Percentiles rank a stretch among this genome's conserved stretches.
Evolutionary conservation across 495 filamentous ascomycete species (phyloP).

Genomic region (Geoglossum glabrum): DNA sequence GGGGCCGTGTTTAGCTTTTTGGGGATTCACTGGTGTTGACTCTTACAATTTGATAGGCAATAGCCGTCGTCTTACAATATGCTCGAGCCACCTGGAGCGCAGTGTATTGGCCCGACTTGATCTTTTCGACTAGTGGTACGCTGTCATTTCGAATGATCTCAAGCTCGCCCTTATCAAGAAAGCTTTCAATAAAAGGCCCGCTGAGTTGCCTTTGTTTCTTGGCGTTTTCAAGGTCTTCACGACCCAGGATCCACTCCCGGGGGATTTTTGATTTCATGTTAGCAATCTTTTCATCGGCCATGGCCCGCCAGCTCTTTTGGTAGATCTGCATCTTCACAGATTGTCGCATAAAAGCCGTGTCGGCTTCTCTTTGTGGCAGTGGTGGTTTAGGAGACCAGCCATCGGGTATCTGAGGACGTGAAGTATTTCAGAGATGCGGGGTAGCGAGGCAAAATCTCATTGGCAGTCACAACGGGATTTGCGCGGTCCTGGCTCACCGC

Average conservation of each 20-base stretch:
- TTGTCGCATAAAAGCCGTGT: background rate
- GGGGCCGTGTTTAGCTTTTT: too few relatives aligned
- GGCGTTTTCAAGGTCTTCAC: background rate
- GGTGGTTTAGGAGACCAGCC: too few relatives aligned
- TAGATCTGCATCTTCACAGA: background rate
- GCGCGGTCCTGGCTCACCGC: too few relatives aligned
- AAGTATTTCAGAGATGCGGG: too few relatives aligned
- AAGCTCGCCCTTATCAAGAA: background rate
- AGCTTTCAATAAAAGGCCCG: background rate
- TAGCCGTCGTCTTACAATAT: constrained; percentile 34
- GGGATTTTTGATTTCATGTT: background rate
- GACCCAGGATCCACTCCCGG: background rate
- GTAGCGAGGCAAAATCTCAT: too few relatives aligned
- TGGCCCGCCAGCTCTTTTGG: background rate
- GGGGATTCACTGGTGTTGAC: constrained; percentile 1
- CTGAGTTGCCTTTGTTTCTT: background rate
- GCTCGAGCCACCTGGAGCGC: constrained; percentile 28
- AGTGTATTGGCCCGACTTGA: background rate
- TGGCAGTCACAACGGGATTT: too few relatives aligned
- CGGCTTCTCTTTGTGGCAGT: background rate
- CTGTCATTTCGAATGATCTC: background rate
- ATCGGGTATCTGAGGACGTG: too few relatives aligned
- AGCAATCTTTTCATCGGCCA: background rate
- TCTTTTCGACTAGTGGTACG: background rate
- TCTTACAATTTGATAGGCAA: constrained; percentile 37